Conservation (phyloP, 306 rosid genomes). For the Citrullus mucosospermus region DNA sequence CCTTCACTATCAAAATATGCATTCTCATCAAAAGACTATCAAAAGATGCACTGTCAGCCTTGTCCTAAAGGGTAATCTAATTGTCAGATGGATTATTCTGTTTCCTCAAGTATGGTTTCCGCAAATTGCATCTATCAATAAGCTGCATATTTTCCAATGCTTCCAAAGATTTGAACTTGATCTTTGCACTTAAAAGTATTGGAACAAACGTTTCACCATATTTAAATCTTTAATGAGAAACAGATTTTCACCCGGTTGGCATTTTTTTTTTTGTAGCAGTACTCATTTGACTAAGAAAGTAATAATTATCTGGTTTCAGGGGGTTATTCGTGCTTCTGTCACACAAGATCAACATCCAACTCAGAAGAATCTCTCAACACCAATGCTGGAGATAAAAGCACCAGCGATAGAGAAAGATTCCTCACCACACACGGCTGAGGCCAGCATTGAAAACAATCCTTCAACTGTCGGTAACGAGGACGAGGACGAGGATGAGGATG, state of each 20-base stretch:
- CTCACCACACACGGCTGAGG: constrained; percentile 13
- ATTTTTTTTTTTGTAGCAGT: not conserved
- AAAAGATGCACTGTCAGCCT: not conserved
- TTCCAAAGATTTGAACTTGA: not conserved
- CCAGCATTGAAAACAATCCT: not conserved
- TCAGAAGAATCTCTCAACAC: constrained; percentile 28
- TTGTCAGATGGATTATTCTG: not conserved
- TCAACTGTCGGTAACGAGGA: not conserved
- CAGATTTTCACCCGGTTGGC: not conserved
- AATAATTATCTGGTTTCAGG: constrained; percentile 27
- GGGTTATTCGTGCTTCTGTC: constrained; percentile 80
- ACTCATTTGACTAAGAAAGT: not conserved
- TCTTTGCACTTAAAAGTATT: not conserved
- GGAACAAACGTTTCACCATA: not conserved
- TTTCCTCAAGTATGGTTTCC: not conserved
- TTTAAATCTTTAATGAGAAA: not conserved
- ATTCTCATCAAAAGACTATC: not conserved
- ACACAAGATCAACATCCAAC: constrained; percentile 42
- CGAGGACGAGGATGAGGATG: constrained; percentile 27
- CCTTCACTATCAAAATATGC: not conserved
- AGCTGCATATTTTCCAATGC: not conserved
- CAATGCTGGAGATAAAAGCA: constrained; percentile 52
- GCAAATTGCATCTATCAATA: not conserved
- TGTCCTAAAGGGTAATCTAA: not conserved
- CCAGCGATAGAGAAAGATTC: constrained; percentile 34